A percentile compares a stretch with the other conserved stretches of the same genome.
Evolutionary conservation across 2,329 filamentous ascomycete species (phyloP).

Genomic region (Chrysoporthe deuterocubensis): DNA sequence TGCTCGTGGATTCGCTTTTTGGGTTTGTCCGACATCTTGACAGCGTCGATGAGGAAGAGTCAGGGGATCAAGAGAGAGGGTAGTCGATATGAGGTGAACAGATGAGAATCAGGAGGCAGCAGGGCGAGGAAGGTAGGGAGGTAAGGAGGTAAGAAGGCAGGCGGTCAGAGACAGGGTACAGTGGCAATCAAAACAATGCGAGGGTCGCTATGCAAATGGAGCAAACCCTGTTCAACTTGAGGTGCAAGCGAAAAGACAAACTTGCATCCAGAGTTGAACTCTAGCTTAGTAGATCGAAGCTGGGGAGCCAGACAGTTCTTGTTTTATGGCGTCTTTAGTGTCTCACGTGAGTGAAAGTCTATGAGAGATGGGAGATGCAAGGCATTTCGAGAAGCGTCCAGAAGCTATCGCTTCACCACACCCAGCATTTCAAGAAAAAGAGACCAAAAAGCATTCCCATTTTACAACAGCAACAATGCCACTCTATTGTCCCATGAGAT

Average conservation of each 20-base stretch:
- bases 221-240: not conserved
- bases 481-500: not conserved
- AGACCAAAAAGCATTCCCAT: not conserved
- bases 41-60: not conserved
- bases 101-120: not conserved
- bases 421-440: not conserved
- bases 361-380: not conserved
- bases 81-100: not conserved
- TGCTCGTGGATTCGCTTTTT: constrained; percentile 21
- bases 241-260: not conserved
- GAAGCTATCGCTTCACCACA: not conserved
- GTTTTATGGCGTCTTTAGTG: no score
- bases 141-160: no score
- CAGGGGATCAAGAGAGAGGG: not conserved
- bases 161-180: not conserved
- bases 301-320: no score
- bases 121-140: not conserved
- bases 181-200: not conserved
- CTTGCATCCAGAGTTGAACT: not conserved
- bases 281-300: not conserved
- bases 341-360: no score
- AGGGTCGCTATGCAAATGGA: not conserved
- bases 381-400: not conserved
- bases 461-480: not conserved
- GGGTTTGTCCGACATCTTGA: constrained; percentile 11